A percentile compares a stretch with the other conserved stretches of the same genome.
These are phyloP conservation scores for Nakaseomyces uthaithaninus DNA, from an alignment of 1,139 yeast genomes.

Conservation along the genomic window DNA sequence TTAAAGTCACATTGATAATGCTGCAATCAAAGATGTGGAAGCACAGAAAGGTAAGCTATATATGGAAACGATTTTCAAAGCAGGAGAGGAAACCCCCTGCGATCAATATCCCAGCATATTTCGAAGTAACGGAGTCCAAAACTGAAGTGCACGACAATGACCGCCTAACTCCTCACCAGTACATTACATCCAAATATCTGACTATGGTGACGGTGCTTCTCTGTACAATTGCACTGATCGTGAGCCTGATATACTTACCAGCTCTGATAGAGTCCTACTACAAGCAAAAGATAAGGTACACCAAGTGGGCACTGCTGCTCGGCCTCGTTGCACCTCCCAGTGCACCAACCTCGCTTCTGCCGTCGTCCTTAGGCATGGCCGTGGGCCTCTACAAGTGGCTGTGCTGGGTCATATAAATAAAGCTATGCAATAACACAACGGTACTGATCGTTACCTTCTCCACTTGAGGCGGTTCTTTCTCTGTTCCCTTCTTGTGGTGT, in stretches of 20 bases:
- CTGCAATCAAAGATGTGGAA: no score
- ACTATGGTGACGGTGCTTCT: neutral
- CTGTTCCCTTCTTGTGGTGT: no score
- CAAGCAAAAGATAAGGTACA: neutral
- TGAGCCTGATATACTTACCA: neutral
- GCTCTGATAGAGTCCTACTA: neutral
- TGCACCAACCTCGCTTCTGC: neutral
- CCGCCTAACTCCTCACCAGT: neutral
- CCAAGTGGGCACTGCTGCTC: constrained; percentile 2
- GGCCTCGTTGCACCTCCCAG: neutral
- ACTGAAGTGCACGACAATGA: neutral
- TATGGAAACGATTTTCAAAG: no score
- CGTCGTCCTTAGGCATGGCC: neutral
- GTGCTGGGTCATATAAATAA: neutral
- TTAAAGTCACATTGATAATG: no score
- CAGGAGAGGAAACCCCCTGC: no score
- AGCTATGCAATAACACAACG: neutral
- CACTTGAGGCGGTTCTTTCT: no score
- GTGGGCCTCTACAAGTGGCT: constrained; percentile 1
- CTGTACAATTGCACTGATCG: neutral
- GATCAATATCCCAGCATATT: constrained; percentile 1
- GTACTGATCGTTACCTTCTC: no score
- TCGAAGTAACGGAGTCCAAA: neutral
- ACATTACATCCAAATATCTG: constrained; percentile 1
- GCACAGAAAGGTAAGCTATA: no score